These are phyloP conservation scores for Penicillium argentinense DNA, from an alignment of 495 filamentous ascomycete genomes.

Conservation along the genomic window DNA sequence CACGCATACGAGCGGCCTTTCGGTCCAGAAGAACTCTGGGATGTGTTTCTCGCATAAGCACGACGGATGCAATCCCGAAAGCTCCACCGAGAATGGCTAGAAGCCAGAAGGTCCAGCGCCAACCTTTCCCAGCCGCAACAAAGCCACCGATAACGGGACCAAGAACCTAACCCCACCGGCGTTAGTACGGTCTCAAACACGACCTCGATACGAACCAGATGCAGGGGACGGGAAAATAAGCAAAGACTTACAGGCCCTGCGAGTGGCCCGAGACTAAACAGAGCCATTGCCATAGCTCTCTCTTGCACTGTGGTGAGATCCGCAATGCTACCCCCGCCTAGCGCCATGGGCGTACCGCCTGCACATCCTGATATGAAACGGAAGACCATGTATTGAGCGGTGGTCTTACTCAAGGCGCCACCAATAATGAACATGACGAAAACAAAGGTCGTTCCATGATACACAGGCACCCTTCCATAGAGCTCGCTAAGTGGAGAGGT, in stretches of 20 bases:
- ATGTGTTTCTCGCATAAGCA: constrained; percentile 12
- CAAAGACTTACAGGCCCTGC: constrained; percentile 17
- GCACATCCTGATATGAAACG: constrained; percentile 40
- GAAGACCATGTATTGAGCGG: constrained; percentile 43
- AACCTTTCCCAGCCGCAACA: constrained; percentile 28
- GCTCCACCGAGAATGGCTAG: constrained; percentile 1
- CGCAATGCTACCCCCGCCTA: constrained; percentile 45
- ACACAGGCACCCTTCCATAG: constrained; percentile 36
- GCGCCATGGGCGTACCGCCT: constrained; percentile 36
- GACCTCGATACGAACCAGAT: too few relatives aligned
- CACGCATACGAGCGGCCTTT: background rate
- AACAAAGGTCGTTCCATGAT: constrained; percentile 42
- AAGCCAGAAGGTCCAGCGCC: constrained; percentile 4
- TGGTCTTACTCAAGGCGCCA: constrained; percentile 39
- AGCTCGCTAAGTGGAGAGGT: constrained; percentile 43
- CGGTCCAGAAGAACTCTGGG: background rate
- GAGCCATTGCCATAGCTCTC: constrained; percentile 33
- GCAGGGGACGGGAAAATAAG: too few relatives aligned
- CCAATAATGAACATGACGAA: constrained; percentile 49
- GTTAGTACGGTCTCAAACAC: too few relatives aligned
- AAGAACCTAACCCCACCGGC: too few relatives aligned
- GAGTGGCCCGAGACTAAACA: constrained; percentile 40
- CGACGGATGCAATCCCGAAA: background rate
- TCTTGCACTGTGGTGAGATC: constrained; percentile 37
- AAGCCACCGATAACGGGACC: constrained; percentile 38